Evolutionary conservation across 2,329 filamentous ascomycete species (phyloP), one percentile per base, ranked within the genome.

Genomic region (Ophiostoma piceae): DNA sequence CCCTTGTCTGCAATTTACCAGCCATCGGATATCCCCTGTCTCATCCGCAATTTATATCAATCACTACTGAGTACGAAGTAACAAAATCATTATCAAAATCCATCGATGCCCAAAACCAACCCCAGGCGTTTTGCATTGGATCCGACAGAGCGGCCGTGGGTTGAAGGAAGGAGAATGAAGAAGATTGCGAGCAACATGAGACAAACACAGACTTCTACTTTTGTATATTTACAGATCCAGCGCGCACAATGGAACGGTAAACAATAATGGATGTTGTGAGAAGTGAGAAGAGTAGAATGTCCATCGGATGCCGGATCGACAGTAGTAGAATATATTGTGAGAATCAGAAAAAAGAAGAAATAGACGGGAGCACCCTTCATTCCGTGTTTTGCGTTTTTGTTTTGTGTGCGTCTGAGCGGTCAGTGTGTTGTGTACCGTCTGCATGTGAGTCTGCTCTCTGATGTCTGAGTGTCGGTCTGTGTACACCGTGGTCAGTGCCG

Each of bases 151-250:
- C 7, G 57, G 57, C 57, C 26, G 9, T 29, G 26, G 26, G 26
- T 9, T 26, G 22, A 12, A 26, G 26, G 9, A 12, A 12, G 11
- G 39, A 41, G 39, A 41, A 26, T 6, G 35, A 26, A 26, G 16
- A 7, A 57, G 26, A 62, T 62, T 62, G 57, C 57, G 57, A 62
- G 57, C 57, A 62, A 32, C 57, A 62, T 62, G 57, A 62, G 57
- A 62, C 57, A 62, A 35, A 12, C 3, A 32, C 32, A 62, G 57
- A n/a, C 57, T 16, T 35, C 8, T 35, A 35, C 35, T 6, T 35
- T 35, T 5, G 8, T 8, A 35, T 35, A 6, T 35, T 35, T 35
- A 35, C 35, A 35, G 35, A 35, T 35, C 35, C 35, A 6, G 8
- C 35, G 35, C 35, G 35, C 35, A 57, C 51, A 57, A 57, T 57